These are phyloP conservation scores for Trichoderma sp. DNA, from an alignment of 2,329 filamentous ascomycete genomes.

Conservation along the genomic window DNA sequence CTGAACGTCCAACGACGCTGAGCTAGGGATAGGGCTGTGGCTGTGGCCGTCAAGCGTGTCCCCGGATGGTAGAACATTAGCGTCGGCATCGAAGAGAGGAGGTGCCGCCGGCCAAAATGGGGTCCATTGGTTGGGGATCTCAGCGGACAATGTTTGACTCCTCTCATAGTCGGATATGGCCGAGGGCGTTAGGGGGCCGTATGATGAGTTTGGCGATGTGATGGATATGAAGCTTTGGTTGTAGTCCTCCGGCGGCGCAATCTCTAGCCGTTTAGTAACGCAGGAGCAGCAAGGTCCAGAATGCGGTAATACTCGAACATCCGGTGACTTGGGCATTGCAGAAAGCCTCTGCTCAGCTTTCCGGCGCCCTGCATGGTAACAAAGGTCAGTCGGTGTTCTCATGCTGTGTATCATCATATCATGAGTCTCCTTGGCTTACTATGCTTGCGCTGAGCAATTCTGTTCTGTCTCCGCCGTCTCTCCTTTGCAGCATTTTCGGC, in stretches of 20 bases:
- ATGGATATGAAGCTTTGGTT: conserved; percentile 1
- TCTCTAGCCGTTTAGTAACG: background rate
- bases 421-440: background rate
- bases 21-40: conserved; percentile 6
- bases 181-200: conserved; percentile 10
- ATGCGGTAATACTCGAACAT: background rate
- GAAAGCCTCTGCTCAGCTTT: conserved; percentile 17
- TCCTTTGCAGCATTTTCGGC: conserved; percentile 8
- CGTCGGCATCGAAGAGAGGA: conserved; percentile 5
- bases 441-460: conserved; percentile 17
- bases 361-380: background rate
- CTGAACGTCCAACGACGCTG: background rate
- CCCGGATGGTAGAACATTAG: background rate
- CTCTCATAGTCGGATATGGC: conserved; percentile 7
- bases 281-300: conserved; percentile 6
- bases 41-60: background rate
- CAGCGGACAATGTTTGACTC: background rate
- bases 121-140: background rate
- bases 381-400: background rate
- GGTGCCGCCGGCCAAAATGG: conserved; percentile 2
- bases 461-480: conserved; percentile 9
- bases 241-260: background rate
- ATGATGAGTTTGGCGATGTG: conserved; percentile 8
- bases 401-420: too few relatives aligned
- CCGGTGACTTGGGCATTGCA: background rate